phyloP scores from a whole-genome alignment of 768 basidiomycete genomes.

The Antrodiella citrinella region DNA sequence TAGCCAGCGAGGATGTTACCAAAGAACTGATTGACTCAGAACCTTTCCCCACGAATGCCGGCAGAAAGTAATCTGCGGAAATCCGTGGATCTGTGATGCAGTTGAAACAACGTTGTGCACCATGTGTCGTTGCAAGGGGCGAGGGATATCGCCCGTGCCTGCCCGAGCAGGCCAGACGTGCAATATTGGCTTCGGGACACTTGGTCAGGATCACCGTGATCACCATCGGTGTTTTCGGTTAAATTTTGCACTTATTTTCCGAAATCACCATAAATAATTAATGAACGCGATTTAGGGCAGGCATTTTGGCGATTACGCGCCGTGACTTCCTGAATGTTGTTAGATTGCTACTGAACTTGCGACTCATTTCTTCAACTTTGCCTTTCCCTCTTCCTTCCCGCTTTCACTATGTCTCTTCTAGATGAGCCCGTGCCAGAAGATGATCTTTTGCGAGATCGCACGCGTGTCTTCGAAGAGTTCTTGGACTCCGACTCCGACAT shows the following conservation, averaged over 20 bases:
- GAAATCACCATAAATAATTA: neutral
- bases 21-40: neutral
- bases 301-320: conserved; percentile 3
- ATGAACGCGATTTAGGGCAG: conserved; percentile 1
- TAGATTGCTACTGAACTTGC: conserved; percentile 2
- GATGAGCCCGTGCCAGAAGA: conserved; percentile 55
- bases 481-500: conserved; percentile 56
- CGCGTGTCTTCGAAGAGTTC: conserved; percentile 78
- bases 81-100: neutral
- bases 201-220: no score
- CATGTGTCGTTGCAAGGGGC: neutral
- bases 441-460: conserved; percentile 70
- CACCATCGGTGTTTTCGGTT: no score
- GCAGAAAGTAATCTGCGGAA: neutral
- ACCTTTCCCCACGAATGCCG: neutral
- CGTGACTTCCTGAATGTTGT: neutral
- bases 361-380: conserved; percentile 3
- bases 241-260: neutral
- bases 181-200: no score
- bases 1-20: no score
- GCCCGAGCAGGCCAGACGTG: no score
- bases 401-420: conserved; percentile 26
- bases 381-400: neutral
- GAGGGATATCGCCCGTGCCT: neutral
- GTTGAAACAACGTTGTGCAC: neutral